Evolutionary conservation across 163 green algal genomes (phyloP).

Genomic region (Scenedesmus sp.): DNA sequence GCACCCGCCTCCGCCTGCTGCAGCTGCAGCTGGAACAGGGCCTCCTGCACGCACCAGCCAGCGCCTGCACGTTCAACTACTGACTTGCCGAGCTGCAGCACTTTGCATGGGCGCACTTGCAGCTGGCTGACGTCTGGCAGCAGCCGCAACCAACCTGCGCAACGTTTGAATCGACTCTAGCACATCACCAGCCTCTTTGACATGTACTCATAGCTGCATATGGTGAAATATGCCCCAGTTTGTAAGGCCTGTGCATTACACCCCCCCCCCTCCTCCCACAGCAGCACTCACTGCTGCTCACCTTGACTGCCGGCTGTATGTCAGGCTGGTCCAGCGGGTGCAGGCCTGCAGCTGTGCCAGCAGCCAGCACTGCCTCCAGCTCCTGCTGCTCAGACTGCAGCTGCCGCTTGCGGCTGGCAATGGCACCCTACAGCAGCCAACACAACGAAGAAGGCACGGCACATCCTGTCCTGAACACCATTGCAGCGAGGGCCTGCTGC

Average conservation of each 20-base stretch:
- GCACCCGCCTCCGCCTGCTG: conserved; percentile 48
- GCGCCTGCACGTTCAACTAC: not conserved
- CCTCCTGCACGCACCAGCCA: conserved; percentile 53
- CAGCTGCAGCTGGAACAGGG: conserved; percentile 66
- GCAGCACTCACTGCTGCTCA: not conserved
- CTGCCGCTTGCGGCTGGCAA: conserved; percentile 52
- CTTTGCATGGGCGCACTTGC: not conserved
- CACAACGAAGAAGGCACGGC: not conserved
- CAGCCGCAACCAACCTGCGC: not conserved
- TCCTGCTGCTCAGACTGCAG: conserved; percentile 52
- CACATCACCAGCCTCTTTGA: no score
- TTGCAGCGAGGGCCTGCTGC: not conserved
- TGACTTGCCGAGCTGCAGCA: not conserved
- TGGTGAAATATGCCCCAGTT: no score
- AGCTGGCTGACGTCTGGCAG: not conserved
- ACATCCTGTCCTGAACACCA: not conserved
- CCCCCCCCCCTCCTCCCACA: no score
- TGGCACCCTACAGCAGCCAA: conserved; percentile 12
- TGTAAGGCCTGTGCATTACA: no score
- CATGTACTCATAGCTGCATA: no score
- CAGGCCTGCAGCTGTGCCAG: conserved; percentile 46
- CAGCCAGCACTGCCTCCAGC: conserved; percentile 61
- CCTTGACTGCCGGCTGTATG: conserved; percentile 65
- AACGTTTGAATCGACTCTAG: no score
- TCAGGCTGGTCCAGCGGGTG: conserved; percentile 67